Conservation (phyloP, 1,139 yeast species). For the Blastobotrys indianensis region DNA sequence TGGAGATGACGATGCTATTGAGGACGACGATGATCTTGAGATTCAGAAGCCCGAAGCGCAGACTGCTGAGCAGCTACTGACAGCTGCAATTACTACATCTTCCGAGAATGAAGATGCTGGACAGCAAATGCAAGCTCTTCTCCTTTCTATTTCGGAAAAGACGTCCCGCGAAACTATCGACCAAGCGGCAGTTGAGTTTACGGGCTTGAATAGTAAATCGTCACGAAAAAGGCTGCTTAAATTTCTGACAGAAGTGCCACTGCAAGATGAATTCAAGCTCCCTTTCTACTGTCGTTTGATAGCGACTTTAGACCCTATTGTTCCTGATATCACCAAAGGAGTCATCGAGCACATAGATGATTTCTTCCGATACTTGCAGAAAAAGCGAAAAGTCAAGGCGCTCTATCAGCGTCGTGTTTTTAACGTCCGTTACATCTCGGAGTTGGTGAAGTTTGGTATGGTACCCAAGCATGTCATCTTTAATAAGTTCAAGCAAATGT, state of each 20-base stretch:
- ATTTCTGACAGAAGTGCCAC: constrained; percentile 40
- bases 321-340: constrained; percentile 52
- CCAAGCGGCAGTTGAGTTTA: constrained; percentile 50
- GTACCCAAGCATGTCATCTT: constrained; percentile 68
- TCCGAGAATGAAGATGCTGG: constrained; percentile 8
- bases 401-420: constrained; percentile 36
- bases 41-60: neutral
- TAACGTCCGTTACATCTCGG: constrained; percentile 60
- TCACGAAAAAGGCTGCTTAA: constrained; percentile 56
- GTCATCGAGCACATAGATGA: constrained; percentile 51
- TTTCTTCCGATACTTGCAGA: constrained; percentile 24
- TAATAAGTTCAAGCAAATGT: constrained; percentile 60
- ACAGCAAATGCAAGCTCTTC: constrained; percentile 9
- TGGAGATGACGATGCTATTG: constrained; percentile 26
- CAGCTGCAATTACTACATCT: no score
- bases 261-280: constrained; percentile 28
- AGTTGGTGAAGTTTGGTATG: constrained; percentile 69
- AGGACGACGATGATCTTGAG: neutral
- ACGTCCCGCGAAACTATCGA: constrained; percentile 48
- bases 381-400: constrained; percentile 18
- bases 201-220: constrained; percentile 65
- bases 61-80: neutral
- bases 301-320: constrained; percentile 47
- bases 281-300: constrained; percentile 60
- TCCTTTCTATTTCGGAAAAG: constrained; percentile 16